phyloP scores from a whole-genome alignment of 2,329 filamentous ascomycete genomes.

The Cadophora sp. region DNA sequence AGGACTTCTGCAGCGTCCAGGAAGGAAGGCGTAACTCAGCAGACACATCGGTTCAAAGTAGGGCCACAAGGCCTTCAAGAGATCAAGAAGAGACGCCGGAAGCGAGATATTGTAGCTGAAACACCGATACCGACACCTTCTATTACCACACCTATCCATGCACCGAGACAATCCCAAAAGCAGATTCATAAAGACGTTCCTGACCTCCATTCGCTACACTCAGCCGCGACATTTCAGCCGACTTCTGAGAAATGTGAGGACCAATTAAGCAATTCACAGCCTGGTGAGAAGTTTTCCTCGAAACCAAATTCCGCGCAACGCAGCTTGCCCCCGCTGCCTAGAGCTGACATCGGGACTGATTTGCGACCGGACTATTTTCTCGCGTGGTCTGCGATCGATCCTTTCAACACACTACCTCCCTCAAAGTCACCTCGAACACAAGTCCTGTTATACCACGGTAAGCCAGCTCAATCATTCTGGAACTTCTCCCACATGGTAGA shows the following conservation, averaged over 20 bases:
- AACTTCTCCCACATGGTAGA: not conserved
- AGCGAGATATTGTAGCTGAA: not conserved
- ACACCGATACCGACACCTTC: not conserved
- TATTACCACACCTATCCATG: not conserved
- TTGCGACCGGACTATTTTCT: not conserved
- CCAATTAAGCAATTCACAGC: not conserved
- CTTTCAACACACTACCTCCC: slow-evolving; percentile 27
- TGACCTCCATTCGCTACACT: not conserved
- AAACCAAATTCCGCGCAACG: not conserved
- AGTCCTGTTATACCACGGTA: slow-evolving; percentile 26
- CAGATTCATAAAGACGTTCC: not conserved
- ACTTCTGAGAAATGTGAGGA: not conserved
- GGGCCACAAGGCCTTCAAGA: slow-evolving; percentile 26
- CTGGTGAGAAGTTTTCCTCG: too few relatives aligned
- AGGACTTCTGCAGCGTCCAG: slow-evolving; percentile 20
- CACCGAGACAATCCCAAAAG: not conserved
- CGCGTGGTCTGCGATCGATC: slow-evolving; percentile 17
- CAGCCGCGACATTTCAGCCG: not conserved
- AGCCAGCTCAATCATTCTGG: not conserved
- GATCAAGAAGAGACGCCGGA: slow-evolving; percentile 21
- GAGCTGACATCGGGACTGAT: not conserved
- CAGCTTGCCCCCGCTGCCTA: not conserved
- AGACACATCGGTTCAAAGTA: slow-evolving; percentile 27
- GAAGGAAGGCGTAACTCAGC: slow-evolving; percentile 18
- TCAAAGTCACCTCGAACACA: slow-evolving; percentile 13